Base-by-base conservation (phyloP, 2,329 filamentous ascomycete genomes). In the Ampelomyces quisqualis region DNA sequence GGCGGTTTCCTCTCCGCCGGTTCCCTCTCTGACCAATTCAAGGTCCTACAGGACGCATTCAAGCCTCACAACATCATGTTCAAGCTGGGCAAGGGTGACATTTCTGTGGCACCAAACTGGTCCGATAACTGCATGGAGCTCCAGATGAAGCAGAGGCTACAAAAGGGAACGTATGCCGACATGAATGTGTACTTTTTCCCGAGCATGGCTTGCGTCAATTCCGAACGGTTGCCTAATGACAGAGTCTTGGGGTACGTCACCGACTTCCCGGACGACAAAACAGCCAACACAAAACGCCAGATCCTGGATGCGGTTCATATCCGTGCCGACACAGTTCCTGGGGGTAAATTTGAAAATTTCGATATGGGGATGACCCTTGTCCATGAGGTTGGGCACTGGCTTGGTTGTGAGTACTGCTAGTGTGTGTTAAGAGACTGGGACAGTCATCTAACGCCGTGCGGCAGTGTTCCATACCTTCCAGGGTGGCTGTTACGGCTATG, bases 331-430 rank as follows among this genome's bases (percentile, higher is more conserved):
- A 52, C 52, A 4, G 45, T 62, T 10, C 59, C 60, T 18, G 59
- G 58, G 18, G 55, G 59, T 7, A 18, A 19, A 15, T 33, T 30
- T 34, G 27, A 24, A 2, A 7, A 3, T 0, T 28, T 28, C 26
- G 45, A 42, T 41, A 49, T 51, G 20, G 60, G 59, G 28, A 51
- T 57, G 40, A 64, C 62, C 2, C 40, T 56, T 5, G 58, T 54
- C 17, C 64, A 67, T 46, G 64, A 66, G 44, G 46, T 59, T 20
- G 63, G 64, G 8, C 64, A 67, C 40, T 66, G 57, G 58, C 38
- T 67, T 17, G 64, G 64, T 29, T 40, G 43, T 38, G 21, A 38
- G 43, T 41, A 31, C 15, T 28, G 26, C 3, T 5, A 14, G n/a
- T 8, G n/a, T 14, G 15, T 5, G 11, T 28, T 5, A 14, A 4